phyloP scores from a whole-genome alignment of 371 early-diverging fungal species.

The Rhizomucor pusillus region DNA sequence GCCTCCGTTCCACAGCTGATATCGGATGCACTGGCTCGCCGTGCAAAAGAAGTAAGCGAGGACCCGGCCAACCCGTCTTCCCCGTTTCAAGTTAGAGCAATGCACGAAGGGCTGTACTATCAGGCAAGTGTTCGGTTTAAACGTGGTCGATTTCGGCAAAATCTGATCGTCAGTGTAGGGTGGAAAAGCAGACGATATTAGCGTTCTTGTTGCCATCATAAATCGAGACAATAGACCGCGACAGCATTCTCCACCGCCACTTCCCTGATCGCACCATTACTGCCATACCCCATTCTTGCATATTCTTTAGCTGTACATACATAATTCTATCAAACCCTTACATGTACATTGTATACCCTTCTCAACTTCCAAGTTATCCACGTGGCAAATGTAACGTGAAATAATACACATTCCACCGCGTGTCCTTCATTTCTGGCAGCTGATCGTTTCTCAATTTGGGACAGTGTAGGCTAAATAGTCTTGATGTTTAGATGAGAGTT shows the following conservation, averaged over 20 bases:
- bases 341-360: no score
- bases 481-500: no score
- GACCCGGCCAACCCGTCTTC: slow-evolving; percentile 70
- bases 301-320: no score
- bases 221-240: slow-evolving; percentile 53
- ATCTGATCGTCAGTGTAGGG: slow-evolving; percentile 51
- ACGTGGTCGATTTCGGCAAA: not conserved
- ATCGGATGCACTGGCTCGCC: slow-evolving; percentile 71
- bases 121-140: slow-evolving; percentile 29
- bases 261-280: slow-evolving; percentile 6
- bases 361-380: no score
- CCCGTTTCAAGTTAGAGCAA: slow-evolving; percentile 86
- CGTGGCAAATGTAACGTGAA: no score
- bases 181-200: slow-evolving; percentile 86
- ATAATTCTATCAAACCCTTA: no score
- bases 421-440: no score
- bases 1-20: slow-evolving; percentile 67
- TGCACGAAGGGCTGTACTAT: slow-evolving; percentile 77
- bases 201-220: slow-evolving; percentile 72
- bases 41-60: slow-evolving; percentile 79
- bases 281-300: no score
- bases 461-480: no score
- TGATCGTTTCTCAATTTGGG: no score
- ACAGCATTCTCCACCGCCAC: slow-evolving; percentile 19
- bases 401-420: no score